Conservation (phyloP, 371 early-diverging fungal species). For the Fennellomyces sp. region DNA sequence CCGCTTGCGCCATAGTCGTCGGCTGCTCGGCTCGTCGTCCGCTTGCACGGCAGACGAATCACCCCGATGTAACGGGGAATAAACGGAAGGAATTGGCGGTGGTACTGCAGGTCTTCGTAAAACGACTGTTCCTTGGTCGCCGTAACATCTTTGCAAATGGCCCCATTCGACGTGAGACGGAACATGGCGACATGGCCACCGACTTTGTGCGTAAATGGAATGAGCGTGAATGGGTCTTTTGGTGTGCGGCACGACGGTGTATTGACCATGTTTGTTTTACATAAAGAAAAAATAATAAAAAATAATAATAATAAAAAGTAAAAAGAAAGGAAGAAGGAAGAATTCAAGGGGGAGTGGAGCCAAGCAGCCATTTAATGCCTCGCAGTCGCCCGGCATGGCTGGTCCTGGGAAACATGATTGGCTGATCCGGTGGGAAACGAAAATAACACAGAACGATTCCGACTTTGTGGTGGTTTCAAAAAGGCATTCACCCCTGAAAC, state of each 20-base stretch:
- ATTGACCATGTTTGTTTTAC: constrained; percentile 14
- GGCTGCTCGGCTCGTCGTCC: not conserved
- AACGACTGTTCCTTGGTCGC: constrained; percentile 30
- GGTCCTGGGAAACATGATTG: no score
- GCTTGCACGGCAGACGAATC: constrained; percentile 18
- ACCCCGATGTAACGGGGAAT: constrained; percentile 37
- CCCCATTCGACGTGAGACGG: constrained; percentile 32
- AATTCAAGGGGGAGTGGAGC: constrained; percentile 3
- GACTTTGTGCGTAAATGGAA: constrained; percentile 44
- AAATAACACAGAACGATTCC: no score
- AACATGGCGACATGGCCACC: constrained; percentile 48
- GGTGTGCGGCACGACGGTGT: not conserved
- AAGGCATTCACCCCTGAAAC: not conserved
- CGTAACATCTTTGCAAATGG: constrained; percentile 40
- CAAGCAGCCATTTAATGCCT: no score
- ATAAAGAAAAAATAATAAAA: constrained; percentile 2
- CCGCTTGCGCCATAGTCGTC: not conserved
- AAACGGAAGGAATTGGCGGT: constrained; percentile 32
- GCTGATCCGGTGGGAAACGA: no score
- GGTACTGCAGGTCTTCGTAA: constrained; percentile 28
- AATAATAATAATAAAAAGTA: not conserved
- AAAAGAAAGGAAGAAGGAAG: constrained; percentile 3
- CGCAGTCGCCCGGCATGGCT: no score
- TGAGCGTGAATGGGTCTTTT: constrained; percentile 22
- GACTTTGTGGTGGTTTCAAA: no score